These are phyloP conservation scores for Emmonsiellopsis sp. DNA, from an alignment of 2,329 filamentous ascomycete species.

Conservation along the genomic window DNA sequence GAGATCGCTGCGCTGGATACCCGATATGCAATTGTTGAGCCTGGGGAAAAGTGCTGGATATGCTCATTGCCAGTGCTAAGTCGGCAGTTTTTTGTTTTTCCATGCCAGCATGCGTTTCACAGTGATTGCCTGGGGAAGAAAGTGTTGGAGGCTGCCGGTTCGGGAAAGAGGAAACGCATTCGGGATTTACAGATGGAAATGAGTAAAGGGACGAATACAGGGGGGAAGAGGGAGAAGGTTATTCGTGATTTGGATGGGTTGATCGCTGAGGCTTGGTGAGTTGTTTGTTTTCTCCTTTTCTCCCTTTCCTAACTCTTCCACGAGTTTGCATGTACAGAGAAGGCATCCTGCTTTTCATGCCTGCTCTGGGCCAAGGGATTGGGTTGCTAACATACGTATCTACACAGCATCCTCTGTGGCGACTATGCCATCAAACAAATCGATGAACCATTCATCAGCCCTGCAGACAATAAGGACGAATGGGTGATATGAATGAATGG, in stretches of 20 bases:
- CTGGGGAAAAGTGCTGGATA: constrained; percentile 85
- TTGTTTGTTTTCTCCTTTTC: constrained; percentile 12
- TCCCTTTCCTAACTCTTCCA: neutral
- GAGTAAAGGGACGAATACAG: constrained; percentile 61
- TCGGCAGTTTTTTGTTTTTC: constrained; percentile 94
- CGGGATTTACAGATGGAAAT: constrained; percentile 77
- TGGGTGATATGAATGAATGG: constrained; percentile 54
- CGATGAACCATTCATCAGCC: constrained; percentile 79
- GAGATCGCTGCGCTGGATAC: constrained; percentile 80
- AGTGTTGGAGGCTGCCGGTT: constrained; percentile 71
- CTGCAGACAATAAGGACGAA: constrained; percentile 63
- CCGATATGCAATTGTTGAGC: constrained; percentile 92
- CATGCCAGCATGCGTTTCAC: constrained; percentile 96
- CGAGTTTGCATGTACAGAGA: neutral
- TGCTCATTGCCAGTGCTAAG: constrained; percentile 79
- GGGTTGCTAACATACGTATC: constrained; percentile 4
- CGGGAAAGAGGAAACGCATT: constrained; percentile 68
- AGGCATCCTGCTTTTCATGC: no score
- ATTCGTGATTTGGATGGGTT: constrained; percentile 85
- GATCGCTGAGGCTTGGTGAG: constrained; percentile 79
- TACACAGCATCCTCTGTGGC: constrained; percentile 72
- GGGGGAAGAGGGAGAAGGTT: constrained; percentile 67
- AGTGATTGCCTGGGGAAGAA: constrained; percentile 83
- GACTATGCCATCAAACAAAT: constrained; percentile 92
- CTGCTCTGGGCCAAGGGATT: neutral